These are phyloP conservation scores for Hygrophila difformis DNA, from an alignment of 257 asterid genomes.

Conservation along the genomic window DNA sequence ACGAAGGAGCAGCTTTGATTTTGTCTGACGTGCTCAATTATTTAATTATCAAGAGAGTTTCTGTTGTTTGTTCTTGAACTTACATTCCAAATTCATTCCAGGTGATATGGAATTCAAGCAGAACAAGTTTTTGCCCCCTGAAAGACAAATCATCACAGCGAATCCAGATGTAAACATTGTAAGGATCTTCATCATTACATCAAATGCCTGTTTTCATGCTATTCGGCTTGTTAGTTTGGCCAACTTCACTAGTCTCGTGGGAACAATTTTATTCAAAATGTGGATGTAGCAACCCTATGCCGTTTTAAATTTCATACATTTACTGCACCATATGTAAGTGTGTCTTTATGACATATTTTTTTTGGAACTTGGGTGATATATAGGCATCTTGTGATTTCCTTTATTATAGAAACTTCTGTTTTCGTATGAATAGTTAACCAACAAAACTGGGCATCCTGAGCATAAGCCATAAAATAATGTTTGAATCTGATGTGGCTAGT, in stretches of 20 bases:
- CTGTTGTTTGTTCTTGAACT: neutral
- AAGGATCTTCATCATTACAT: slow-evolving; percentile 18
- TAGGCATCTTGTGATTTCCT: neutral
- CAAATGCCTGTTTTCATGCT: neutral
- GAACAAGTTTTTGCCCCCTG: slow-evolving; percentile 84
- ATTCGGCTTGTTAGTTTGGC: neutral
- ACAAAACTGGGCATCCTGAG: no score
- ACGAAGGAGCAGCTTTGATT: neutral
- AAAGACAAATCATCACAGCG: slow-evolving; percentile 88
- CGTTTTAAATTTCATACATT: no score
- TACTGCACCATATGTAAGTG: neutral
- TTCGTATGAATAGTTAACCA: neutral
- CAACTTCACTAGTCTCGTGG: no score
- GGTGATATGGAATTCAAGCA: slow-evolving; percentile 99
- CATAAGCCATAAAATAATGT: no score
- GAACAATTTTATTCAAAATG: no score
- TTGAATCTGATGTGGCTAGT: no score
- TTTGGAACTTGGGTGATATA: no score
- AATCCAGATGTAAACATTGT: slow-evolving; percentile 83
- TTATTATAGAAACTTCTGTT: neutral
- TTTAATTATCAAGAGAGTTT: neutral
- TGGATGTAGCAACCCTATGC: no score
- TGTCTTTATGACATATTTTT: neutral
- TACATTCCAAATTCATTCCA: slow-evolving; percentile 22
- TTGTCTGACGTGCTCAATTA: neutral